Conservation (phyloP, 495 filamentous ascomycete species). For the Podospora tetraspora region DNA sequence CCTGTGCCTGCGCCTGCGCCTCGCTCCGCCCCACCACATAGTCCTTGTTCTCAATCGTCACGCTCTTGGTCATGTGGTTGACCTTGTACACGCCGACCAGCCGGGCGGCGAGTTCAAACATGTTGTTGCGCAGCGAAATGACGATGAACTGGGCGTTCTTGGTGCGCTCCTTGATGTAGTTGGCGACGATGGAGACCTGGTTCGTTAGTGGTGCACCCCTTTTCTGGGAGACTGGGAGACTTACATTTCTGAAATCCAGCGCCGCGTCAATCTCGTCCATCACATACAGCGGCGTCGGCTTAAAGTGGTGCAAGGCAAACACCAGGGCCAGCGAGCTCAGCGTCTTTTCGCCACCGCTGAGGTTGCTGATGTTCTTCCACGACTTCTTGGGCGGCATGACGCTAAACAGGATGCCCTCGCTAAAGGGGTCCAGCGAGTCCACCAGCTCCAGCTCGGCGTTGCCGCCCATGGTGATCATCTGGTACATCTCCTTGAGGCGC, state of each 20-base stretch:
- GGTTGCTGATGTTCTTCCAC: conserved; percentile 97
- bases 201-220: conserved; percentile 13
- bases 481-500: conserved; percentile 98
- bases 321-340: conserved; percentile 88
- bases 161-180: conserved; percentile 97
- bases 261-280: conserved; percentile 99
- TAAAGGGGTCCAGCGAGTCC: conserved; percentile 91
- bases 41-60: conserved; percentile 89
- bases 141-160: conserved; percentile 99
- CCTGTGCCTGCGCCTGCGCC: background rate
- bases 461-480: conserved; percentile 99
- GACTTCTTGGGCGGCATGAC: conserved; percentile 99
- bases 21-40: conserved; percentile 38
- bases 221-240: conserved; percentile 25
- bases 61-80: conserved; percentile 98
- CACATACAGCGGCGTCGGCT: conserved; percentile 94
- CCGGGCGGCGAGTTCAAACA: conserved; percentile 95
- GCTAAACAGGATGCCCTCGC: conserved; percentile 90
- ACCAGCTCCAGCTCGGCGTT: conserved; percentile 97
- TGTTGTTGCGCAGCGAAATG: conserved; percentile 96
- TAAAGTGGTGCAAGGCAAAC: conserved; percentile 96
- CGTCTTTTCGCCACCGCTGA: conserved; percentile 95
- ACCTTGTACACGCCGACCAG: conserved; percentile 98
- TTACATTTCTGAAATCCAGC: conserved; percentile 93
- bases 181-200: conserved; percentile 94